Base-by-base conservation (phyloP, 2,329 filamentous ascomycete genomes). In the Fusarium sp. region DNA sequence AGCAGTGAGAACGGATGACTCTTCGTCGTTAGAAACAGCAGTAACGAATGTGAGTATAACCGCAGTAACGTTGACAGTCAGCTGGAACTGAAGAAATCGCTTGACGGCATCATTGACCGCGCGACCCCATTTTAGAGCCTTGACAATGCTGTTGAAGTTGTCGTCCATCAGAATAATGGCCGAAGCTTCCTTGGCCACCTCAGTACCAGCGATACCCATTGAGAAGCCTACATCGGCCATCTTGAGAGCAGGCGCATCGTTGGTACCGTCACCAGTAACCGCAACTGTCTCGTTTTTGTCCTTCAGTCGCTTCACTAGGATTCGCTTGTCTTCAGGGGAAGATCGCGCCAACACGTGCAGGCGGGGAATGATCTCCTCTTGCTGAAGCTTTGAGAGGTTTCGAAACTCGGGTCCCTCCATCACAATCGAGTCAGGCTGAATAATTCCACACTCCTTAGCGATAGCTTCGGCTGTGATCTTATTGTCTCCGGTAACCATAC, bases 31-130 rank as follows among this genome's bases (percentile, higher is more conserved):
- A 30, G 90, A 88, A 11, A 97, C 92, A 32, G 94, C 92, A 14
- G 93, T 94, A 61, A 97, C 89, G 74, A 97, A 97, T 0, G 94
- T 96, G 55, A 97, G 84, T 19, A 92, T 79, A 45, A 97, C 94
- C 37, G 94, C 94, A 10, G 94, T 97, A 68, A 97, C 89, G 83
- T 97, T 97, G 81, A 97, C 94, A 0, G 91, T 93, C 65, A 94
- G 86, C 82, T 93, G 91, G 75, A 92, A 92, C 77, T 91, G 88
- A 51, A 93, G 82, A 78, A 93, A 93, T 65, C 90, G 89, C 82
- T 92, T 92, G 72, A 92, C 90, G 3, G 90, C 89, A 74, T 93
- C 90, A 73, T 92, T 92, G 71, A 93, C 90, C 33, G 90, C 89
- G 25, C 90, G 87, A 50, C 92, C 92, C 92, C 92, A 95, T 71